Conservation (phyloP, 2,329 filamentous ascomycete species). For the Colletotrichum liaoningense region DNA sequence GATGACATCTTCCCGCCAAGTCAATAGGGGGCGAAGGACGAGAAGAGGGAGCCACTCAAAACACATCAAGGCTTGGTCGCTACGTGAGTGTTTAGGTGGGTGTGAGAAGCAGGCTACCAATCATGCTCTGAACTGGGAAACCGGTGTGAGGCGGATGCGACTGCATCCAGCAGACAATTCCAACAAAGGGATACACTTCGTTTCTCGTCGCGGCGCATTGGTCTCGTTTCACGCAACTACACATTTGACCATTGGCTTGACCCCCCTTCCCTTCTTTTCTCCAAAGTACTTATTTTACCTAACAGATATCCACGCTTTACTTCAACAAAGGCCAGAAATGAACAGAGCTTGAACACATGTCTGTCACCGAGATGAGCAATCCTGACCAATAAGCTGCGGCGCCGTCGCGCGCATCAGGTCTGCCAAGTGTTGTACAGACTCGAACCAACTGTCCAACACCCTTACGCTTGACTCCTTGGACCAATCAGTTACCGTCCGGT, state of each 20-base stretch:
- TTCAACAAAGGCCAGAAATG: too few species aligned
- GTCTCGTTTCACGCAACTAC: neutral
- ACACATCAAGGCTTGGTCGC: neutral
- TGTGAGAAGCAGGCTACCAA: neutral
- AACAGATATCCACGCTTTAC: too few species aligned
- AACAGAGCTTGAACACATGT: too few species aligned
- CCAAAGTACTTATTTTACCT: neutral
- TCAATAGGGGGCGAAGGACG: neutral
- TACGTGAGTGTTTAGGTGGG: neutral
- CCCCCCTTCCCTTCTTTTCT: neutral
- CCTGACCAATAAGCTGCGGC: too few species aligned
- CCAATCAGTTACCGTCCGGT: too few species aligned
- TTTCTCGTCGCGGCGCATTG: neutral
- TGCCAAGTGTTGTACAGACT: too few species aligned
- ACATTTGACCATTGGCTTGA: neutral
- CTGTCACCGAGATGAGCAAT: too few species aligned
- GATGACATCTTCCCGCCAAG: neutral
- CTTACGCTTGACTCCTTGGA: too few species aligned
- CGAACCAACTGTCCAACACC: too few species aligned
- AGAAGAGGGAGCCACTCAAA: neutral
- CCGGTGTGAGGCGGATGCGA: neutral
- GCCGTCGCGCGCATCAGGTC: too few species aligned
- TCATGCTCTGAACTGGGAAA: neutral
- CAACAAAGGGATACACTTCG: neutral
- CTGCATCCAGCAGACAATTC: neutral